Evolutionary conservation across 2,329 filamentous ascomycete species (phyloP).

Genomic region (Epichloe bromicola): DNA sequence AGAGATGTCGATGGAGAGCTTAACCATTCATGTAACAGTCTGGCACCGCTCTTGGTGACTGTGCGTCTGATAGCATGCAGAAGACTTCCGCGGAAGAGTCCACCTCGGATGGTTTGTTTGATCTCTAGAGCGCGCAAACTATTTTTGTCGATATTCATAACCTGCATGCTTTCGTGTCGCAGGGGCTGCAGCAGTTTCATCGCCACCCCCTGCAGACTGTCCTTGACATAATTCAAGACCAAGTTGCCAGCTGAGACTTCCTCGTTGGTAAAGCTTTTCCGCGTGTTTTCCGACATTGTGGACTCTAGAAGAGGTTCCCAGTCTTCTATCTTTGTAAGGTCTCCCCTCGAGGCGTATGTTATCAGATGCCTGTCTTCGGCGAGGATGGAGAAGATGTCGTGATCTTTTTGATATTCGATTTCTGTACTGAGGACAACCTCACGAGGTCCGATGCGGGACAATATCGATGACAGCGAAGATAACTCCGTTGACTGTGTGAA

Average conservation of each 20-base stretch:
- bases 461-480: conserved; percentile 59
- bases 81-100: conserved; percentile 66
- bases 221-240: conserved; percentile 73
- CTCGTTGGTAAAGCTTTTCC: conserved; percentile 44
- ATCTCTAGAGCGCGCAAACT: conserved; percentile 85
- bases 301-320: conserved; percentile 73
- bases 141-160: conserved; percentile 86
- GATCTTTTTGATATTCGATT: conserved; percentile 42
- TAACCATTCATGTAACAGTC: conserved; percentile 75
- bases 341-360: conserved; percentile 48
- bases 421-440: conserved; percentile 70
- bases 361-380: conserved; percentile 64
- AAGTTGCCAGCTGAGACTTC: conserved; percentile 69
- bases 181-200: conserved; percentile 76
- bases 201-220: conserved; percentile 61
- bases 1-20: conserved; percentile 84
- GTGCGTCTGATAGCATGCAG: conserved; percentile 83
- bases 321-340: conserved; percentile 38
- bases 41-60: conserved; percentile 79
- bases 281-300: conserved; percentile 42
- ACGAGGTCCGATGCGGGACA: conserved; percentile 70
- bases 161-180: conserved; percentile 58
- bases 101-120: conserved; percentile 71
- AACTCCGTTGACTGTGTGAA: conserved; percentile 67
- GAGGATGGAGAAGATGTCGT: conserved; percentile 53